Evolutionary conservation across 2,329 filamentous ascomycete species (phyloP), one percentile per base, ranked within the genome.

Genomic region (Nigrospora osmanthi): DNA sequence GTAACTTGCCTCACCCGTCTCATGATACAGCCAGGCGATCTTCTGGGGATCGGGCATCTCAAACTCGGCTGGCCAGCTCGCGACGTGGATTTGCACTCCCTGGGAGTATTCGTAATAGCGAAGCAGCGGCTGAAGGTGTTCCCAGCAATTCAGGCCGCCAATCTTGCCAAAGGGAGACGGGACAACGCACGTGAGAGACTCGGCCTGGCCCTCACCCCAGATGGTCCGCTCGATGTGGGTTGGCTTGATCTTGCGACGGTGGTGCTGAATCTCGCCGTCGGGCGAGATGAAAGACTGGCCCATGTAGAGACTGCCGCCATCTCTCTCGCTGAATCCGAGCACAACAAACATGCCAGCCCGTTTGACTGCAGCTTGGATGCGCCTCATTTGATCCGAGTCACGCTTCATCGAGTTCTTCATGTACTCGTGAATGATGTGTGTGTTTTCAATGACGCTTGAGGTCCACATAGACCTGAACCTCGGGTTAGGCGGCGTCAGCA

Each of bases 151-250:
- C 23, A 80, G 61, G 4, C 69, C 70, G 0, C 76, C 76, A 6
- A 80, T 64, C 4, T 70, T 70, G 3, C 73, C 75, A 40, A 76
- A 71, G 1, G 66, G 63, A 1, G 71, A 70, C 35, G 73, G 65
- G 6, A 70, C 66, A 0, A 79, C 76, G 35, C 69, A 70, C 47
- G 68, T 67, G 38, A 76, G 72, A n/a, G 75, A 74, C 34, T 79
- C 73, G 3, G 73, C 77, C 1, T 74, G 68, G 3, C 75, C 76
- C 41, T 80, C 77, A 2, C 76, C 76, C 53, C 75, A 81, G 36
- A 69, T 62, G 2, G 67, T 60, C 36, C 69, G 64, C 54, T 73
- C 71, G 35, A 73, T 59, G 46, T 73, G 69, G 1, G 71, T 73
- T 1, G 71, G 71, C 63, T 74, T 74, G 54, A 73, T 72, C 57